phyloP scores from a whole-genome alignment of 1,284 basidiomycete species.

The Ustilago sp. region DNA sequence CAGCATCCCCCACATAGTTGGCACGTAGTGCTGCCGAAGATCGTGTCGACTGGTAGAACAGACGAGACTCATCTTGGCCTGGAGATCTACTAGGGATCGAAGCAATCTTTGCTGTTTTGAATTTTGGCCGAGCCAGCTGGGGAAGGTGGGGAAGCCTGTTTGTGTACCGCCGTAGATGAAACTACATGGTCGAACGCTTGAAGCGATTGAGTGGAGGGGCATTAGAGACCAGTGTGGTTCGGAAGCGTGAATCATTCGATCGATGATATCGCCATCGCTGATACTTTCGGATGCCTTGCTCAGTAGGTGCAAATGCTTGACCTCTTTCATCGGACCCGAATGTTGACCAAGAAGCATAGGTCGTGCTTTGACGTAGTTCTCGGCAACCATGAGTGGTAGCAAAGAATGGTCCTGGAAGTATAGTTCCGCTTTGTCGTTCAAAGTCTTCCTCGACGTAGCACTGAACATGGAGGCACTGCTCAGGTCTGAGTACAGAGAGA shows the following conservation, averaged over 20 bases:
- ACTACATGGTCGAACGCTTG: constrained; percentile 76
- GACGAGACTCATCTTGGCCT: constrained; percentile 92
- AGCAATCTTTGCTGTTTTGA: constrained; percentile 87
- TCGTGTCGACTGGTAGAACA: constrained; percentile 89
- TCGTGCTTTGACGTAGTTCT: constrained; percentile 77
- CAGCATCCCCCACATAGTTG: constrained; percentile 82
- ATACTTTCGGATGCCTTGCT: constrained; percentile 84
- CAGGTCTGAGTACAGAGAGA: constrained; percentile 75
- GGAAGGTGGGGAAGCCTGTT: constrained; percentile 60
- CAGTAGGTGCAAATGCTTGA: constrained; percentile 80
- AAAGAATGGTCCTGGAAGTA: constrained; percentile 97
- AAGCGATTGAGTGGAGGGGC: constrained; percentile 91
- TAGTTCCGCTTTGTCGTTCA: constrained; percentile 92
- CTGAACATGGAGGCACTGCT: constrained; percentile 91
- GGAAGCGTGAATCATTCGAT: constrained; percentile 83
- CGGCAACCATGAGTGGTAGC: constrained; percentile 86
- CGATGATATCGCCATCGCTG: constrained; percentile 95
- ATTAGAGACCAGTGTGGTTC: constrained; percentile 97
- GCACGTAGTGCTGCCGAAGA: constrained; percentile 90
- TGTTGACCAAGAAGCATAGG: constrained; percentile 71
- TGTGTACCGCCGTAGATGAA: constrained; percentile 58
- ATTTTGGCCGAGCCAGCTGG: constrained; percentile 84
- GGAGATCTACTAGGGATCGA: constrained; percentile 87
- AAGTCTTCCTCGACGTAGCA: constrained; percentile 80
- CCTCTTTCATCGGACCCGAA: constrained; percentile 65